A percentile compares a stretch with the other conserved stretches of the same genome.
phyloP scores from a whole-genome alignment of 177 flowering plant species.

The Vitis hybrid region DNA sequence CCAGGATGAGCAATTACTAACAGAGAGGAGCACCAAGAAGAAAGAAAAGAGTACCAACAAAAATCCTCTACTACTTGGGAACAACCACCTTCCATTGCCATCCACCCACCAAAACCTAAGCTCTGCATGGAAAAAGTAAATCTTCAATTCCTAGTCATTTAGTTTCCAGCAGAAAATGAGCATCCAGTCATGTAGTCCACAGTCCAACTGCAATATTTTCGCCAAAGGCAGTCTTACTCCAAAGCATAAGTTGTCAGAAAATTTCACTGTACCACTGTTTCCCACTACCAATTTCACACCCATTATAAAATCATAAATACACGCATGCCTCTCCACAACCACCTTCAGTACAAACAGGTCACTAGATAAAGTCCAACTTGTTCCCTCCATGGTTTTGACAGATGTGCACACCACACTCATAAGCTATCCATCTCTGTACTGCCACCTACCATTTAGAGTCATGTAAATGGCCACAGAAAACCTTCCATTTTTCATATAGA shows the following conservation, averaged over 20 bases:
- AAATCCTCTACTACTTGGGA: neutral
- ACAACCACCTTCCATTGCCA: conserved; percentile 1
- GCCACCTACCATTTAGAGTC: conserved; percentile 2
- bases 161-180: neutral
- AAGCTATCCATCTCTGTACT: neutral
- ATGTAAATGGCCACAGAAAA: neutral
- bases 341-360: neutral
- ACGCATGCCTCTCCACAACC: neutral
- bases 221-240: neutral
- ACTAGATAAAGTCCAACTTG: neutral
- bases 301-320: too few relatives aligned
- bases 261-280: neutral
- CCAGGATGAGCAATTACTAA: conserved; percentile 2
- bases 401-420: neutral
- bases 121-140: conserved; percentile 3
- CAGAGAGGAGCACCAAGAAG: conserved; percentile 1
- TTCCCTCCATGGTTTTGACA: neutral
- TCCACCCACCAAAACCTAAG: conserved; percentile 9
- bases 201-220: neutral
- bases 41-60: neutral
- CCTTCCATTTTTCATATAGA: neutral
- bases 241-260: neutral
- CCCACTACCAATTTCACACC: neutral
- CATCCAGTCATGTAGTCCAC: neutral
- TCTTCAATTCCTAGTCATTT: neutral